Evolutionary conservation across 2,329 filamentous ascomycete species (phyloP), one percentile per base, ranked within the genome.

Genomic region (Neodidymelliopsis sp.): DNA sequence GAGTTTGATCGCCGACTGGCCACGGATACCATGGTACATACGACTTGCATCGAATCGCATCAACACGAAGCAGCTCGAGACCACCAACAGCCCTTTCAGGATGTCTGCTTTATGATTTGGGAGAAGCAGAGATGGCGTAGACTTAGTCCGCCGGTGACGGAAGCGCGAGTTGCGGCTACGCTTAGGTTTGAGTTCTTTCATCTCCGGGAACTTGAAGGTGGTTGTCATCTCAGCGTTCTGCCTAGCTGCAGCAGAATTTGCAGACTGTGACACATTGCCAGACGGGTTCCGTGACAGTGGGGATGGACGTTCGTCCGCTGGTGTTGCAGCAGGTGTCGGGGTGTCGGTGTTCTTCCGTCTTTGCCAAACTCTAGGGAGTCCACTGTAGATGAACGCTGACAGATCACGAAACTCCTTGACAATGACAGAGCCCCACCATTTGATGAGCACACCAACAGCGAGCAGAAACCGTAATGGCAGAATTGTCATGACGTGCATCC

Each of bases 1-100:
- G 9, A 99, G 82, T 70, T 99, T 99, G 76, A 99, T 97, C 6
- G 93, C 92, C 2, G 92, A 93, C 72, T 99, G 94, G 0, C 91
- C 94, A 35, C 93, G 88, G 62, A 99, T 96, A 64, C 92, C 92
- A 72, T 99, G 94, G 67, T 99, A 99, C 90, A 97, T 97, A 40
- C 92, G 85, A 68, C 92, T 97, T 5, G 94, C 94, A 70, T 99
- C 95, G 34, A 99, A 87, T 18, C 84, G 87, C 86, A 96, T 93
- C 39, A 99, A 79, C 11, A 93, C 85, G 40, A 88, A 78, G 62
- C 90, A 96, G 66, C 91, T 97, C 64, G 84, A 86, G 37, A 97
- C 83, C 53, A 99, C 93, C 49, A 99, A 82, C 15, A 91, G 79
- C 0, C 94, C 94, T 72, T 96, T 95, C 2, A 99, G 79, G 10